Evolutionary conservation across 177 flowering plant species (phyloP).

Genomic region (Vitis hybrid): DNA sequence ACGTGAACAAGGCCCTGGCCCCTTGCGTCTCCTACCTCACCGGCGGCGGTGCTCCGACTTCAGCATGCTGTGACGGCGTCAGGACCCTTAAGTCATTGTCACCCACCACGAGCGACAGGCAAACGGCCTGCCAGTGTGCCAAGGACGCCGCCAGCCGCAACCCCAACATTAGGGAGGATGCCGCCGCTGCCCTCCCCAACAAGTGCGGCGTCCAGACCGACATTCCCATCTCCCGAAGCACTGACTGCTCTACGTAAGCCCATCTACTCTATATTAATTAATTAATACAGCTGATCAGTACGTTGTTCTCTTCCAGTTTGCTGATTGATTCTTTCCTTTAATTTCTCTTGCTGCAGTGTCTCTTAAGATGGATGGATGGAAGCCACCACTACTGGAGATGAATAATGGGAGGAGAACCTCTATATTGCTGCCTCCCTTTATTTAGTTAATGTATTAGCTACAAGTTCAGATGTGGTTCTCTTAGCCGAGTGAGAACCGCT

Average conservation of each 20-base stretch:
- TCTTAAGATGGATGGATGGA: too few relatives aligned
- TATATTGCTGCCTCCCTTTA: too few relatives aligned
- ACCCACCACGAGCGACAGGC: conserved; percentile 3
- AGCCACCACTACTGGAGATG: too few relatives aligned
- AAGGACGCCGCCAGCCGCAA: conserved; percentile 11
- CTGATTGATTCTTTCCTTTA: too few relatives aligned
- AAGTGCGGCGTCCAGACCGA: conserved; percentile 10
- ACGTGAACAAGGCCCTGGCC: conserved; percentile 6
- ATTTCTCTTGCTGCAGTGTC: too few relatives aligned
- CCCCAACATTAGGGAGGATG: conserved; percentile 14
- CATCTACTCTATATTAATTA: background rate
- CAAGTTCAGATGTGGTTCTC: too few relatives aligned
- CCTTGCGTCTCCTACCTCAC: conserved; percentile 14
- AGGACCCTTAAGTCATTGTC: conserved; percentile 1
- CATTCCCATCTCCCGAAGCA: conserved; percentile 10
- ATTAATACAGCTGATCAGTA: too few relatives aligned
- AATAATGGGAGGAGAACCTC: too few relatives aligned
- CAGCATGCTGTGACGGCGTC: conserved; percentile 13
- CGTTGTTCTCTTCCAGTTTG: too few relatives aligned
- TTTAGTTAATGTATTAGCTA: too few relatives aligned
- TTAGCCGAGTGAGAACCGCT: too few relatives aligned
- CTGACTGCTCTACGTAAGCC: conserved; percentile 17
- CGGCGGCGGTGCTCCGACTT: background rate
- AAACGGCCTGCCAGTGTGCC: conserved; percentile 9
- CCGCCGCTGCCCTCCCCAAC: conserved; percentile 12